phyloP scores from a whole-genome alignment of 2,329 filamentous ascomycete genomes.

The Calonectria ilicicola region DNA sequence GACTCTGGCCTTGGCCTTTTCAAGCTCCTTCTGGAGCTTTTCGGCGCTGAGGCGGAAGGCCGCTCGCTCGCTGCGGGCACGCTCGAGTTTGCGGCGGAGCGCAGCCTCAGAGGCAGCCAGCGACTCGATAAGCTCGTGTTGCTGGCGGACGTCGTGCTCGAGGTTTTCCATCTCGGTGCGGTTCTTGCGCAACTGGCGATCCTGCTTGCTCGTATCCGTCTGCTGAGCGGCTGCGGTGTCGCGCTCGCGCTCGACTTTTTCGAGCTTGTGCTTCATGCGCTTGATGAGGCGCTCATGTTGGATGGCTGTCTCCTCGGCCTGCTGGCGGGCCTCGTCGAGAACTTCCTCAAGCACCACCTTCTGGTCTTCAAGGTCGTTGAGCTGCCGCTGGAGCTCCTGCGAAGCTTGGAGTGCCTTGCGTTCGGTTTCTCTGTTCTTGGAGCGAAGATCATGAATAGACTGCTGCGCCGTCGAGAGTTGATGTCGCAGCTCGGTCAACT shows the following conservation, averaged over 20 bases:
- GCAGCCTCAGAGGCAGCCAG: conserved; percentile 68
- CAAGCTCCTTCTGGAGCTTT: conserved; percentile 65
- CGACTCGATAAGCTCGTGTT: conserved; percentile 73
- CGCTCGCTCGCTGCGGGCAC: conserved; percentile 74
- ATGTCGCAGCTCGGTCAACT: conserved; percentile 68
- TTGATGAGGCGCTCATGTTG: conserved; percentile 58
- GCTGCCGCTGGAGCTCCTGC: conserved; percentile 64
- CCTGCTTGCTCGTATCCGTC: conserved; percentile 62
- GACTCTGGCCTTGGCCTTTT: conserved; percentile 56
- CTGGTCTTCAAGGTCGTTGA: conserved; percentile 70
- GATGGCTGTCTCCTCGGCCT: conserved; percentile 60
- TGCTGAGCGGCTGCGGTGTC: conserved; percentile 47
- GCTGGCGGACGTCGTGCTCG: conserved; percentile 78
- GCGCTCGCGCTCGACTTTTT: conserved; percentile 64
- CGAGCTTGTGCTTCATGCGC: conserved; percentile 61
- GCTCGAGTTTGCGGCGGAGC: conserved; percentile 76
- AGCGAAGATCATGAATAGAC: conserved; percentile 66
- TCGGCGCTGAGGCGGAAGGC: conserved; percentile 65
- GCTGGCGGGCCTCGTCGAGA: conserved; percentile 65
- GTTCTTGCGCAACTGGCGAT: conserved; percentile 70
- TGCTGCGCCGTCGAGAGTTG: conserved; percentile 72
- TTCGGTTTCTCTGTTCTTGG: conserved; percentile 64
- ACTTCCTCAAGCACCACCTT: conserved; percentile 69
- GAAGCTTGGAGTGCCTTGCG: conserved; percentile 54
- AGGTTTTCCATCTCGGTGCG: conserved; percentile 76